These are phyloP conservation scores for Botryotinia narcissicola DNA, from an alignment of 2,329 filamentous ascomycete genomes.

Conservation along the genomic window DNA sequence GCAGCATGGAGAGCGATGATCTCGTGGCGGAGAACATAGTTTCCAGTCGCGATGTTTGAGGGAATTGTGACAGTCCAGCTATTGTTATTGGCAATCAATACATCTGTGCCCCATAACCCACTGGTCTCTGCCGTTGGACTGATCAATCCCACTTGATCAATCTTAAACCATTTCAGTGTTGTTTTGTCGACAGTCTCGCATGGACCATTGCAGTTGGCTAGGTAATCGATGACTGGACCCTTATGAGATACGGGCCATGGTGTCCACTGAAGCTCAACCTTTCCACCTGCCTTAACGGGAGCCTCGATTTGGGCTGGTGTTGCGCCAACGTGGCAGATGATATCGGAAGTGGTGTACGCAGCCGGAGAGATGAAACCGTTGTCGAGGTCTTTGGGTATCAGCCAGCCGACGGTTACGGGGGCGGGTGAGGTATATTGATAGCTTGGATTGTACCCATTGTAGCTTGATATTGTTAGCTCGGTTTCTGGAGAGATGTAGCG, in stretches of 20 bases:
- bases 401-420: constrained; percentile 53
- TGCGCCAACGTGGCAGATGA: constrained; percentile 61
- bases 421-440: constrained; percentile 38
- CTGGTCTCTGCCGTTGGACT: constrained; percentile 30
- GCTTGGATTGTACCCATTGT: constrained; percentile 38
- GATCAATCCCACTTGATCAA: constrained; percentile 42
- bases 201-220: constrained; percentile 40
- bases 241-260: constrained; percentile 63
- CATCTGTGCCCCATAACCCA: constrained; percentile 45
- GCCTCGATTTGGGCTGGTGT: constrained; percentile 51
- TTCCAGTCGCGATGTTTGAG: constrained; percentile 43
- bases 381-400: constrained; percentile 46
- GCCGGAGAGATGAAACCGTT: constrained; percentile 51
- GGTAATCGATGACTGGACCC: constrained; percentile 37
- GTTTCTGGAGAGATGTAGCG: constrained; percentile 3
- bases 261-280: constrained; percentile 60
- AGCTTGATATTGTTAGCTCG: constrained; percentile 30
- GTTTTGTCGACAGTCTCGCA: constrained; percentile 44
- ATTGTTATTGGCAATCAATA: constrained; percentile 53
- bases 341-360: constrained; percentile 49
- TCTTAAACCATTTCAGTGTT: constrained; percentile 45
- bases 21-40: constrained; percentile 53
- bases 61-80: constrained; percentile 51
- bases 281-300: constrained; percentile 58
- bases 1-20: constrained; percentile 37